Evolutionary conservation across 78 protist genomes (phyloP).

Genomic region (Dictyostelium purpureum): DNA sequence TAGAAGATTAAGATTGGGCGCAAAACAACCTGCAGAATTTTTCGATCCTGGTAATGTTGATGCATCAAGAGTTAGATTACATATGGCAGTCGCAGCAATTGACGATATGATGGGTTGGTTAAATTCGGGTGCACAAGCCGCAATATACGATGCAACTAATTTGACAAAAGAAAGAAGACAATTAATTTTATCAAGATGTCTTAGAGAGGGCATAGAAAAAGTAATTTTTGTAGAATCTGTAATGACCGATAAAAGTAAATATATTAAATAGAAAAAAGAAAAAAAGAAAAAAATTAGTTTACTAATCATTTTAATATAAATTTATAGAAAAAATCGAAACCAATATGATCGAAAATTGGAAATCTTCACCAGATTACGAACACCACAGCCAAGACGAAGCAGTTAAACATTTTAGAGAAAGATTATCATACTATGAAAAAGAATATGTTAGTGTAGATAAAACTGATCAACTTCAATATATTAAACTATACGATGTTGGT

Average conservation of each 20-base stretch:
- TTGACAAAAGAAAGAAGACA: slow-evolving; percentile 82
- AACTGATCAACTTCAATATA: slow-evolving; percentile 40
- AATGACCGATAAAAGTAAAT: slow-evolving; percentile 26
- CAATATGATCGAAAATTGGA: slow-evolving; percentile 81
- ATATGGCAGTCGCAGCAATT: slow-evolving; percentile 82
- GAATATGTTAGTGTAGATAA: slow-evolving; percentile 69
- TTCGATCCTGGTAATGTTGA: slow-evolving; percentile 85
- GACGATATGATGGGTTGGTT: slow-evolving; percentile 84
- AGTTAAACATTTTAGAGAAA: slow-evolving; percentile 76
- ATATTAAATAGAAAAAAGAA: background rate
- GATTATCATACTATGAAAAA: slow-evolving; percentile 80
- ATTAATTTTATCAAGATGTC: slow-evolving; percentile 54
- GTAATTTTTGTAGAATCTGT: slow-evolving; percentile 66
- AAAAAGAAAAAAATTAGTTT: background rate
- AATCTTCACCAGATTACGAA: slow-evolving; percentile 81
- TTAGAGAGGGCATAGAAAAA: slow-evolving; percentile 53
- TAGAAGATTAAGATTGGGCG: slow-evolving; percentile 74
- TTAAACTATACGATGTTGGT: slow-evolving; percentile 69
- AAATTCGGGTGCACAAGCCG: slow-evolving; percentile 78
- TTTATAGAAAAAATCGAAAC: slow-evolving; percentile 37
- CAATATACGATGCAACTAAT: slow-evolving; percentile 93
- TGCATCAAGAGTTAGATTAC: slow-evolving; percentile 55
- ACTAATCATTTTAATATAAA: background rate
- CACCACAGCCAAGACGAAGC: slow-evolving; percentile 74
- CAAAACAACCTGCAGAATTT: slow-evolving; percentile 84